A percentile compares a stretch with the other conserved stretches of the same genome.
These are phyloP conservation scores for Krasilnikovozyma curviuscula DNA, from an alignment of 768 basidiomycete genomes.

Conservation along the genomic window DNA sequence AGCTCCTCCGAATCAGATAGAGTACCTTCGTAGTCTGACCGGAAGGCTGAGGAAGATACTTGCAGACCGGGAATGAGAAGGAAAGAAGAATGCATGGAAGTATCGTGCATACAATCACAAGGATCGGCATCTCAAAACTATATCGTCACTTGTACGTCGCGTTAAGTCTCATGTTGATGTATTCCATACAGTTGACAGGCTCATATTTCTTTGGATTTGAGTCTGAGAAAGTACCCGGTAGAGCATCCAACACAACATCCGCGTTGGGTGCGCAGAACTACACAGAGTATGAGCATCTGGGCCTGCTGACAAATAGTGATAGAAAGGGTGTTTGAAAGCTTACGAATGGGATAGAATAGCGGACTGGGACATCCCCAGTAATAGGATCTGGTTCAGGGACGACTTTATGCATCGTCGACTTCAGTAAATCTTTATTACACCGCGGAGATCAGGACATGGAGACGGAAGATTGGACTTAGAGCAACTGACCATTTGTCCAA, in stretches of 20 bases:
- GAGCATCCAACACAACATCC: constrained; percentile 1
- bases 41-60: too few relatives aligned
- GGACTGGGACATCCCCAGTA: constrained; percentile 12
- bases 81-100: too few relatives aligned
- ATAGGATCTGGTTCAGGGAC: constrained; percentile 22
- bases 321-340: too few relatives aligned
- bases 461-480: constrained; percentile 37
- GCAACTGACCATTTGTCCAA: background rate
- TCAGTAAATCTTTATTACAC: constrained; percentile 21
- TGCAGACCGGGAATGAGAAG: too few relatives aligned
- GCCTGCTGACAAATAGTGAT: too few relatives aligned
- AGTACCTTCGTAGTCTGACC: too few relatives aligned
- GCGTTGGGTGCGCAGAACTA: constrained; percentile 6
- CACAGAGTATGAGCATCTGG: too few relatives aligned
- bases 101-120: too few relatives aligned
- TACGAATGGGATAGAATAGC: constrained; percentile 45
- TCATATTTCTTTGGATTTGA: constrained; percentile 8
- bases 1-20: too few relatives aligned
- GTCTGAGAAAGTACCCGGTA: constrained; percentile 5
- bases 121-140: too few relatives aligned
- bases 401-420: too few relatives aligned
- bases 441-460: constrained; percentile 27
- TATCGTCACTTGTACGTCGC: too few relatives aligned
- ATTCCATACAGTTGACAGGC: constrained; percentile 5
- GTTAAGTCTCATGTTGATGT: constrained; percentile 4